Evolutionary conservation across 371 early-diverging fungal species (phyloP).

Genomic region (Nematocida ausubeli): DNA sequence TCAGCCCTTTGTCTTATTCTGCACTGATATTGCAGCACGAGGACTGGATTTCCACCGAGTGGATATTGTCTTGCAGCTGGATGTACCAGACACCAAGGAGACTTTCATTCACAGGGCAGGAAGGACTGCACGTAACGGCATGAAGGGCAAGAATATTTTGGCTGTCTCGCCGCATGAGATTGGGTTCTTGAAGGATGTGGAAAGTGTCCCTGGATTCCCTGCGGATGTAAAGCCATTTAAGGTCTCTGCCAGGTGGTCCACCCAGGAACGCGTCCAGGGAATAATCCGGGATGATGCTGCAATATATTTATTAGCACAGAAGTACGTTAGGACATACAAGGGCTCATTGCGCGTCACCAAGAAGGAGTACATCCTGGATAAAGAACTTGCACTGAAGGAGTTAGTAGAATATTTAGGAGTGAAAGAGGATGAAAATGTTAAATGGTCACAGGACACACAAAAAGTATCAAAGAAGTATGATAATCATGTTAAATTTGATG

Average conservation of each 20-base stretch:
- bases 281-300: not conserved
- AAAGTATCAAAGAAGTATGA: conserved; percentile 16
- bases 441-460: conserved; percentile 1
- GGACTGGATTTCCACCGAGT: conserved; percentile 73
- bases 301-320: conserved; percentile 47
- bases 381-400: not conserved
- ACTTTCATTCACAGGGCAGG: conserved; percentile 71
- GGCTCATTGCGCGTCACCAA: conserved; percentile 41
- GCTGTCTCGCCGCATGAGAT: conserved; percentile 19
- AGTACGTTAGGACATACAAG: conserved; percentile 54
- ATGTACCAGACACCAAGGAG: conserved; percentile 65
- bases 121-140: conserved; percentile 46
- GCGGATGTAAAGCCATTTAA: not conserved
- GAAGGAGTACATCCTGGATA: conserved; percentile 7
- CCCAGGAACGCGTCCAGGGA: not conserved
- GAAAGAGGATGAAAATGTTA: conserved; percentile 48
- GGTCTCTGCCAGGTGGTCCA: not conserved
- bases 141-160: conserved; percentile 71
- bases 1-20: conserved; percentile 70
- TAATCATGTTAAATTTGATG: not conserved
- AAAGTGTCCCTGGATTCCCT: conserved; percentile 13
- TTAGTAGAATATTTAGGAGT: conserved; percentile 43
- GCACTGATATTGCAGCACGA: conserved; percentile 85
- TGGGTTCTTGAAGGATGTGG: not conserved
- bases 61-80: conserved; percentile 56